Base-by-base conservation (phyloP, 108 stramenopile genomes). In the Cyclotella kingstonii region DNA sequence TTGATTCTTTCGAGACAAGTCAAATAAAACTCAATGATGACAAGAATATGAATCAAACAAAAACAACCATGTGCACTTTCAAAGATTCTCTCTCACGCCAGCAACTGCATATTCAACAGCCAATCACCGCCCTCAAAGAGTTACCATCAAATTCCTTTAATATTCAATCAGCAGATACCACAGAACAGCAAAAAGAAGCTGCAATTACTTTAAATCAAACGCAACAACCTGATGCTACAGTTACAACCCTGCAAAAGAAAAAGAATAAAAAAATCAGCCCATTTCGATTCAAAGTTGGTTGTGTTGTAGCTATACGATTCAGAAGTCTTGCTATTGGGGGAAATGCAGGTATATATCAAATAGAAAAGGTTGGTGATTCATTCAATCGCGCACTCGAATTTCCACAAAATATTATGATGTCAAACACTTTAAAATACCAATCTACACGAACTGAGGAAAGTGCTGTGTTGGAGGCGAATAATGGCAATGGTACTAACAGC, bases 201-300 rank as follows among this genome's bases (percentile, higher is more conserved):
- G 45, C 45, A 46, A 46, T 23, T 19, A 23, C 45, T 17, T 3
- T 17, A 46, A 1, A 2, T 46, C 21, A 46, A 18, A 22, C 9
- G 5, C 1, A 22, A 22, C 1, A 19, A 19, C 14, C 14, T 15
- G 15, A 40, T 4, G 39, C 2, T 1, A 40, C 19, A 18, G 17
- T 8, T 46, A 46, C 3, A 46, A 17, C 2, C 45, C 45, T 30
- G 11, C 48, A 5, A 17, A 60, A 72, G 51, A 76, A 70, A 42
- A 79, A 57, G 27, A 79, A 66, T 26, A 85, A 85, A 56, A 53
- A 64, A 22, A 31, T 64, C n/a, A 77, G 73, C 45, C 85, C 88
- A 11, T 89, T 89, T 60, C 84, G 88, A 14, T 70, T 86, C 52
- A 82, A 83, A 63, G 60, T 61, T 14, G 89, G 85, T 17, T 84